phyloP scores from a whole-genome alignment of 2,329 filamentous ascomycete genomes.

The Talaromyces atroroseus region DNA sequence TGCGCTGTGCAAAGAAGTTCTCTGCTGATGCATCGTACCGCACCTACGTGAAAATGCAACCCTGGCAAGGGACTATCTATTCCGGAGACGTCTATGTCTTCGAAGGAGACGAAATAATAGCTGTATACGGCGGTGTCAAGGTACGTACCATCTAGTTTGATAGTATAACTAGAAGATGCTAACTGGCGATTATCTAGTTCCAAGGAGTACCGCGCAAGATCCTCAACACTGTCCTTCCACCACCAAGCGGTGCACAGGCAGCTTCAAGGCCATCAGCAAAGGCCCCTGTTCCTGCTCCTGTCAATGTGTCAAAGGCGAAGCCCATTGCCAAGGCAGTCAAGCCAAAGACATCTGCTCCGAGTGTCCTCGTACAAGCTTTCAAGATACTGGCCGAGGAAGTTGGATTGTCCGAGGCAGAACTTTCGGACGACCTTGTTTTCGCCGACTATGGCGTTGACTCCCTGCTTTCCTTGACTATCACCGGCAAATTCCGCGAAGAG shows the following conservation, averaged over 20 bases:
- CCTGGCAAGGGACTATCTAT: constrained; percentile 25
- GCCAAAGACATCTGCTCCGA: constrained; percentile 23
- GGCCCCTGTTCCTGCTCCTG: constrained; percentile 17
- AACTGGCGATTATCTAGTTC: constrained; percentile 27
- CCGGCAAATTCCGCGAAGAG: constrained; percentile 23
- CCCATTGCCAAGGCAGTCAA: constrained; percentile 23
- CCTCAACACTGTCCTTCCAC: constrained; percentile 32
- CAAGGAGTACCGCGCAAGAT: constrained; percentile 20
- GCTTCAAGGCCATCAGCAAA: constrained; percentile 20
- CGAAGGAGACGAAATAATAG: constrained; percentile 15
- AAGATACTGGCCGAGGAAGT: constrained; percentile 32
- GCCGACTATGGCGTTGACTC: constrained; percentile 30
- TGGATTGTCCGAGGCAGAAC: constrained; percentile 29
- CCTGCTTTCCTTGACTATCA: constrained; percentile 29
- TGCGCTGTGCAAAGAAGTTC: constrained; percentile 23
- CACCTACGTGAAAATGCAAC: constrained; percentile 33
- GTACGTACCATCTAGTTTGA: constrained; percentile 15
- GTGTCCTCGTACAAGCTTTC: constrained; percentile 32
- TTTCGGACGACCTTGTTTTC: constrained; percentile 22
- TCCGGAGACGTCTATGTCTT: constrained; percentile 55
- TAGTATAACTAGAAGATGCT: not conserved
- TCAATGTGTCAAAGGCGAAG: constrained; percentile 26
- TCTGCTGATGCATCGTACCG: constrained; percentile 18
- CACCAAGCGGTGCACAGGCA: constrained; percentile 22
- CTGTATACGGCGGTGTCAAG: constrained; percentile 35